Conservation (phyloP, 1,139 yeast species). For the Saccharomyces hybrid region DNA sequence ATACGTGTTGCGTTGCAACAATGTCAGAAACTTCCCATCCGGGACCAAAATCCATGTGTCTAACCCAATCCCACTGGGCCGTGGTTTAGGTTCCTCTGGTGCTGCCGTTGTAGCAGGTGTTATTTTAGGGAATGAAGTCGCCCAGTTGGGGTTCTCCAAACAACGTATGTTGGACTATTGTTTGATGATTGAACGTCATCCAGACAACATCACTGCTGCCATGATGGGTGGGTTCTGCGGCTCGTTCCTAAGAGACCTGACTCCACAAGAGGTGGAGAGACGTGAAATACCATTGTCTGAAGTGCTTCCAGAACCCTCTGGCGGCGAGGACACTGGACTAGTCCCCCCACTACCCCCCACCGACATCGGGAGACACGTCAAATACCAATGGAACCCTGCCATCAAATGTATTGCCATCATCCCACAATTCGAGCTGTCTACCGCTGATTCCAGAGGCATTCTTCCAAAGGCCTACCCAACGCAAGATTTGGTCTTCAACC, state of each 20-base stretch:
- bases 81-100: constrained; percentile 97
- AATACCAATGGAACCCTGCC: constrained; percentile 73
- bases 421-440: constrained; percentile 89
- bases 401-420: constrained; percentile 85
- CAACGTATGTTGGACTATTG: constrained; percentile 87
- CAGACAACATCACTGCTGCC: constrained; percentile 96
- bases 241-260: constrained; percentile 75
- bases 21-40: constrained; percentile 61
- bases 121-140: constrained; percentile 81
- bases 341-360: constrained; percentile 78
- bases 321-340: constrained; percentile 56
- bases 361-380: constrained; percentile 81
- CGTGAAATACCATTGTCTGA: constrained; percentile 79
- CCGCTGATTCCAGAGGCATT: constrained; percentile 85
- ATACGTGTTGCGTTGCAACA: constrained; percentile 79
- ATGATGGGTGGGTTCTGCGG: constrained; percentile 99
- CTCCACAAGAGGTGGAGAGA: constrained; percentile 59
- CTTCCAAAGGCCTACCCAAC: constrained; percentile 75
- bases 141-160: constrained; percentile 62
- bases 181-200: constrained; percentile 94
- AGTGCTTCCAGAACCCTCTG: constrained; percentile 72
- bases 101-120: constrained; percentile 98
- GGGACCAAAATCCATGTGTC: constrained; percentile 78
- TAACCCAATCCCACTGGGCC: constrained; percentile 91
- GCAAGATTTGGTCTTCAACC: constrained; percentile 78